Evolutionary conservation across 306 rosid genomes (phyloP).

Genomic region (Spatholobus suberectus): DNA sequence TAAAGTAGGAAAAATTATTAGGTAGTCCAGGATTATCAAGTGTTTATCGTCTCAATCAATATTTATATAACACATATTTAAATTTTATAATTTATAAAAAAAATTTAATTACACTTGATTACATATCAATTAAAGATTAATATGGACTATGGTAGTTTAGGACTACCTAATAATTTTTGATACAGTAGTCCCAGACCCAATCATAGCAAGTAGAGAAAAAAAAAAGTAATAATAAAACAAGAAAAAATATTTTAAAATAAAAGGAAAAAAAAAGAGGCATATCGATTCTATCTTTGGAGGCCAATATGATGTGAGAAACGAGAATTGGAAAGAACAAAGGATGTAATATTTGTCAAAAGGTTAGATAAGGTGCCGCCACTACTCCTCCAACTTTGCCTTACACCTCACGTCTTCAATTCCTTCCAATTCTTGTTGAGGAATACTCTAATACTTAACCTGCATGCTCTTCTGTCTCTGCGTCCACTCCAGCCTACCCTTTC

Average conservation of each 20-base stretch:
- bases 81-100: too few relatives aligned
- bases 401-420: constrained; percentile 34
- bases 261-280: background rate
- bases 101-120: too few relatives aligned
- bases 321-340: constrained; percentile 35
- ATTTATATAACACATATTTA: too few relatives aligned
- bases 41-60: too few relatives aligned
- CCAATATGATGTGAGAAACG: constrained; percentile 13
- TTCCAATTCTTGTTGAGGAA: constrained; percentile 31
- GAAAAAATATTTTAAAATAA: background rate
- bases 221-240: background rate
- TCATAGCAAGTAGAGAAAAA: constrained; percentile 31
- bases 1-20: constrained; percentile 42
- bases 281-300: constrained; percentile 27
- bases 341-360: constrained; percentile 47
- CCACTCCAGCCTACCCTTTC: too few relatives aligned
- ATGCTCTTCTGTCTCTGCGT: background rate
- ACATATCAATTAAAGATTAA: too few relatives aligned
- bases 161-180: too few relatives aligned
- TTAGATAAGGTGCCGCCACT: constrained; percentile 39
- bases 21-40: too few relatives aligned
- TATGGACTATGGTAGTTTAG: too few relatives aligned
- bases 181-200: constrained; percentile 45
- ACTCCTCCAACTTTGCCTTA: constrained; percentile 33
- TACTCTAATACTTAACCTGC: background rate